Evolutionary conservation across 202 grass and related monocot genomes (phyloP).

Genomic region (Zizania palustris): DNA sequence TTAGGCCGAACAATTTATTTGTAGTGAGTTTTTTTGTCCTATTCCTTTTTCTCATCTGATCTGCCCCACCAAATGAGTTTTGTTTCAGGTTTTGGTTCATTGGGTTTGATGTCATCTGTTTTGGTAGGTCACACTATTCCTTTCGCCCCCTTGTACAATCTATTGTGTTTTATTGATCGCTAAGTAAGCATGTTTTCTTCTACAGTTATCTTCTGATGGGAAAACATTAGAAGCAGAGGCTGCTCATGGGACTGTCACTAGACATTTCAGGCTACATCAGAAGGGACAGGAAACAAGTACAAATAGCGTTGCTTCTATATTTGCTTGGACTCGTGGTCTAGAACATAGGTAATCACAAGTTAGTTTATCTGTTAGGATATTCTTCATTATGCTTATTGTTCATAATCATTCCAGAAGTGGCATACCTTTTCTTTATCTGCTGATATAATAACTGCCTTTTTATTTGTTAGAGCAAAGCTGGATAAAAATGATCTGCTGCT

Average conservation of each 20-base stretch:
- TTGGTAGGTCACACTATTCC: conserved; percentile 49
- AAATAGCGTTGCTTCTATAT: conserved; percentile 93
- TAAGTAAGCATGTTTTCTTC: conserved; percentile 40
- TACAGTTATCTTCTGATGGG: conserved; percentile 83
- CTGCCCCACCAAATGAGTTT: conserved; percentile 12
- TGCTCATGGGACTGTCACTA: conserved; percentile 87
- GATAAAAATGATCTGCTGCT: conserved; percentile 71
- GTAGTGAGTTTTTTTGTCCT: conserved; percentile 5
- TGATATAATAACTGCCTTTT: background rate
- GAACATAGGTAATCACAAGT: conserved; percentile 59
- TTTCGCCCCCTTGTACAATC: conserved; percentile 29
- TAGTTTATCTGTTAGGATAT: background rate
- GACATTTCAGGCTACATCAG: conserved; percentile 81
- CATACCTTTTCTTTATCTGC: background rate
- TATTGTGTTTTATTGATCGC: conserved; percentile 23
- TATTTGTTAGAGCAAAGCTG: conserved; percentile 69
- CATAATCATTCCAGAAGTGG: conserved; percentile 4
- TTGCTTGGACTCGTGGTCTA: conserved; percentile 89
- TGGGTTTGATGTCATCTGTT: conserved; percentile 86
- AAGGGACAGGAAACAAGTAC: conserved; percentile 93
- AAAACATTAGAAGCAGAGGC: conserved; percentile 90
- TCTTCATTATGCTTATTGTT: background rate
- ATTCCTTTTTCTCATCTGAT: conserved; percentile 18
- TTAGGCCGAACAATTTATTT: conserved; percentile 14
- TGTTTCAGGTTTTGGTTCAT: conserved; percentile 86